phyloP scores from a whole-genome alignment of 2,329 filamentous ascomycete species.

The Beauveria bassiana region DNA sequence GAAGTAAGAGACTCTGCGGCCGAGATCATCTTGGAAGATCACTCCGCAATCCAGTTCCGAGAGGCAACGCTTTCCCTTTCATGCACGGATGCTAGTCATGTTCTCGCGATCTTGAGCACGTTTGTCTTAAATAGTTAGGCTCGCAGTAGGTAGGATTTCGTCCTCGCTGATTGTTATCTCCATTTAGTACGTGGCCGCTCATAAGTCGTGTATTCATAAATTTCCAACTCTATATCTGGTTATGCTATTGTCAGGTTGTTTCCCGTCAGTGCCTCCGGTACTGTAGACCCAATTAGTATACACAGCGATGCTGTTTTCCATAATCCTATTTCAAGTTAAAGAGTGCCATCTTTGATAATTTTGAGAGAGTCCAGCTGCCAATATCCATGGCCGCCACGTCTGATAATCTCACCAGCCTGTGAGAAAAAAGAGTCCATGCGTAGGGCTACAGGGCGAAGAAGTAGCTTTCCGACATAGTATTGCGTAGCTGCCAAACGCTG shows the following conservation, averaged over 20 bases:
- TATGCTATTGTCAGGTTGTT: not conserved
- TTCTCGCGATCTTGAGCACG: too few species aligned
- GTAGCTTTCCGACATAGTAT: constrained; percentile 22
- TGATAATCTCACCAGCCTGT: constrained; percentile 25
- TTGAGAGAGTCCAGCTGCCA: constrained; percentile 12
- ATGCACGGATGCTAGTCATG: too few species aligned
- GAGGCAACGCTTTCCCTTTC: too few species aligned
- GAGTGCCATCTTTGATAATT: constrained; percentile 7
- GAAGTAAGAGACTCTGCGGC: not conserved
- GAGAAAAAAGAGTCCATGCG: constrained; percentile 33
- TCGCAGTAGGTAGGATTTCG: too few species aligned
- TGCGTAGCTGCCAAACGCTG: constrained; percentile 25
- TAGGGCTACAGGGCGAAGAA: constrained; percentile 29
- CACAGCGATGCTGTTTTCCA: not conserved
- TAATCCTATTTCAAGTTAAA: not conserved
- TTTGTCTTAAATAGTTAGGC: too few species aligned
- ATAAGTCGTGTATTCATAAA: not conserved
- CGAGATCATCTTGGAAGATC: too few species aligned
- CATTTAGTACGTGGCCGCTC: not conserved
- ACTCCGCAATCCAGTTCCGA: too few species aligned
- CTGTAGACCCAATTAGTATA: not conserved
- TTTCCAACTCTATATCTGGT: not conserved
- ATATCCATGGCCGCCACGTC: constrained; percentile 16
- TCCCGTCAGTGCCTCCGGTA: not conserved
- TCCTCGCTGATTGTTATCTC: too few species aligned